Base-by-base conservation (phyloP, 2,329 filamentous ascomycete species). In the Ploettnerulaceae sp. region DNA sequence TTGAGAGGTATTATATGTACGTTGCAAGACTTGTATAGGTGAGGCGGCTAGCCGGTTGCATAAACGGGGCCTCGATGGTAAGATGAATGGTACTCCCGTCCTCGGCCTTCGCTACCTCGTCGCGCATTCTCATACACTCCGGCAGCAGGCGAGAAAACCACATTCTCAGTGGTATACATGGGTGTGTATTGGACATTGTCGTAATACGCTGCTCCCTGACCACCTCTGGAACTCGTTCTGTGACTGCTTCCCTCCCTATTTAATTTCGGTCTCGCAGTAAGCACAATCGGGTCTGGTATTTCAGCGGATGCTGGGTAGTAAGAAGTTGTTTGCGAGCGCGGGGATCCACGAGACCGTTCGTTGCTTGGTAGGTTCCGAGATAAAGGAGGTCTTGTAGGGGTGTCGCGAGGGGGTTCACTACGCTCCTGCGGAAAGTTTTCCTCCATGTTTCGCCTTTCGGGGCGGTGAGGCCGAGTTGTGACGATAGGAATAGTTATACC, bases 401-500 rank as follows among this genome's bases (percentile, higher is more conserved):
- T 48, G 6, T 41, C 45, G 18, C 37, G 47, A 28, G 47, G 47
- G 18, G 50, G 42, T 35, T 33, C 32, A 36, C 47, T 49, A 26
- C 43, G 43, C 11, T 49, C 47, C 8, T 48, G 47, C 20, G 26
- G 11, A 14, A 42, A 49, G 7, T 42, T 9, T 14, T 49, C 35
- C 20, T 50, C 45, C 9, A 50, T 36, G 18, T 24, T n/a, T 8
- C 47, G 46, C 14, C 49, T 29, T 9, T 53, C 50, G 2, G 44
- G 32, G 12, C 50, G 50, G 28, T 49, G 47, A 22, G 28, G n/a
- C 3, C 48, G 48, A 18, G 44, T 12, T 22, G 32, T 28, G 2
- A 8, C 15, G n/a, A 38, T 17, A 17, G 58, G 59, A 8, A 59
- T 43, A 4, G 48, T 48, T 12, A 55, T 53, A 14, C 56, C 55